Base-by-base conservation (phyloP, 495 filamentous ascomycete species). In the Penicillium silybi region DNA sequence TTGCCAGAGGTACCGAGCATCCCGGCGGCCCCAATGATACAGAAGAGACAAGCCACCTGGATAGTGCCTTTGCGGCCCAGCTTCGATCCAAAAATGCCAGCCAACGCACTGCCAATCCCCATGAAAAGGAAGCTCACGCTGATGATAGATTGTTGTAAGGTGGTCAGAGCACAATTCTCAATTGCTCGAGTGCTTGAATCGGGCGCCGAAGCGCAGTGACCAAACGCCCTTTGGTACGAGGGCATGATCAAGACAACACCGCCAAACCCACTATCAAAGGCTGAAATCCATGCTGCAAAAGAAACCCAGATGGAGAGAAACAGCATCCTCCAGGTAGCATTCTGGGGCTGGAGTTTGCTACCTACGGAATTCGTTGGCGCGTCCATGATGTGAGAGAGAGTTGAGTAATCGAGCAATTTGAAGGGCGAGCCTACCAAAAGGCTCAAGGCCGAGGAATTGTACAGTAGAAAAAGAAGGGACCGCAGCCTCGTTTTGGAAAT, bases 131-230 rank as follows among this genome's bases (percentile, higher is more conserved):
- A 47, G 22, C 25, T 41, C 16, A 53, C n/a, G 19, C 41, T 26
- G 6, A 53, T 39, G 29, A 53, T 43, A 11, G 50, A 53, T n/a
- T 53, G 50, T 44, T 53, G 50, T 7, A 46, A 18, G 4, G 50
- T 38, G 19, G 27, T 45, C 5, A 52, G 49, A n/a, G 6, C 26
- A 45, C 26, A 46, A 7, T 22, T 20, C 6, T 22, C 23, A 20
- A 13, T 11, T 1, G n/a, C 11, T 13, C 11, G n/a, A 41, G 16
- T 25, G 9, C 41, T 20, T 20, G 19, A n/a, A 22, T 44, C 2
- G 16, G 23, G 43, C 7, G 10, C n/a, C 23, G 34, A 25, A 15
- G 16, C 15, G 26, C 43, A 46, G 10, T 27, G 22, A 17, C 43
- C 43, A 17, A 46, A 46, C n/a, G 26, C 11, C 13, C 10, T 46